Percentiles rank a stretch among this genome's conserved stretches.
These are phyloP conservation scores for Sistotremastrum suecicum DNA, from an alignment of 768 basidiomycete species.

Conservation along the genomic window DNA sequence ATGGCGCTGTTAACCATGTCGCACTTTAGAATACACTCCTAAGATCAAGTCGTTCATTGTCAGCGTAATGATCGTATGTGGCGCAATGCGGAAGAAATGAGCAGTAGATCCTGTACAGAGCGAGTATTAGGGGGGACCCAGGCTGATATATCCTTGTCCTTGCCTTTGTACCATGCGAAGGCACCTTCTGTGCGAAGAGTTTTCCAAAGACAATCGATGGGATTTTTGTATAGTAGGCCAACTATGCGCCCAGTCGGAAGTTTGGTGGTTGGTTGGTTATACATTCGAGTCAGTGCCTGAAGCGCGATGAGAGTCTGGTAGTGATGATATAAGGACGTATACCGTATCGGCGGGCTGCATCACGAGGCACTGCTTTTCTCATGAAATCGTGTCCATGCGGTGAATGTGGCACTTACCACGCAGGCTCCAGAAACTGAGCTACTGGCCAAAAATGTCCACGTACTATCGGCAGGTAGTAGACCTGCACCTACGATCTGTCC, in stretches of 20 bases:
- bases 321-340: slow-evolving; percentile 15
- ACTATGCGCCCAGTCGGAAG: slow-evolving; percentile 57
- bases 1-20: too few species aligned
- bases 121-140: background rate
- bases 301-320: slow-evolving; percentile 3
- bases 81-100: slow-evolving; percentile 85
- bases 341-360: slow-evolving; percentile 96
- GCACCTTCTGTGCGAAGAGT: slow-evolving; percentile 84
- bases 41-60: slow-evolving; percentile 71
- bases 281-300: slow-evolving; percentile 83
- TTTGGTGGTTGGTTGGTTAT: slow-evolving; percentile 78
- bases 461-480: slow-evolving; percentile 59
- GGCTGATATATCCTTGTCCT: slow-evolving; percentile 1
- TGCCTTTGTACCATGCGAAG: slow-evolving; percentile 92
- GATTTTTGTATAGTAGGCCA: slow-evolving; percentile 77
- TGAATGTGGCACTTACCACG: slow-evolving; percentile 45
- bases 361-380: slow-evolving; percentile 45
- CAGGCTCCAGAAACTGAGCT: slow-evolving; percentile 84
- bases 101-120: slow-evolving; percentile 66
- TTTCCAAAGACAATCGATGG: slow-evolving; percentile 95
- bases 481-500: slow-evolving; percentile 54
- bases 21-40: too few species aligned
- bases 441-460: slow-evolving; percentile 79
- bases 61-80: slow-evolving; percentile 90
- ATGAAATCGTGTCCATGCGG: slow-evolving; percentile 1